Base-by-base conservation (phyloP, 441 rosid genomes). In the Gossypium davidsonii region DNA sequence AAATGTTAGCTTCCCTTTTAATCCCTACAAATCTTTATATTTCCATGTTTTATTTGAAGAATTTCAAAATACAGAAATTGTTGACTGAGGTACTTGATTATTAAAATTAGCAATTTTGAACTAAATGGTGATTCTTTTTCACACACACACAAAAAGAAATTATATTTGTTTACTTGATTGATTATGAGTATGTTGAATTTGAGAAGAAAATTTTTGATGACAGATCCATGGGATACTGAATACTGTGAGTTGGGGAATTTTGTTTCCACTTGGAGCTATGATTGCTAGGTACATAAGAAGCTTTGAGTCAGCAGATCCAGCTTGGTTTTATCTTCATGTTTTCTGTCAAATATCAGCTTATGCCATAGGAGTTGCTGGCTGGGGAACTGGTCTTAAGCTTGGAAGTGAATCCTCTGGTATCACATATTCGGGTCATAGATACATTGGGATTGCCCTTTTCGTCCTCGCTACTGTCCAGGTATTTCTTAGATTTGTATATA, bases 341-440 rank as follows among this genome's bases (percentile, higher is more conserved):
- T 72, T 66, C 58, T 88, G 90, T 63, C 90, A 88, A 65, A 21
- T 75, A 44, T 88, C 87, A 12, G 90, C 82, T 17, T 88, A 88
- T 23, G 84, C 70, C 14, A 72, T 88, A 37, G 92, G 92, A 17
- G 90, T 83, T 26, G 85, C 92, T 11, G 92, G 92, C 11, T 88
- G 92, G 92, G 92, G 77, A 73, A 88, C 92, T 1, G 90, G 92
- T 44, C 78, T 88, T 55, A 88, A 88, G 78, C 92, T 88, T 44
- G 92, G 92, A 10, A 69, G 81, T 4, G 80, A 88, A 73, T 88
- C 92, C 2, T 15, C 69, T 3, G 85, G 83, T 1, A 6, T 81
- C 12, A 61, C 49, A 3, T 80, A 58, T 79, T 11, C 58, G 0
- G 25, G 11, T 26, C 92, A 88, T 53, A 86, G 90, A 11, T 77